phyloP scores from a whole-genome alignment of 2,329 filamentous ascomycete genomes.

The Penicillium sp. region DNA sequence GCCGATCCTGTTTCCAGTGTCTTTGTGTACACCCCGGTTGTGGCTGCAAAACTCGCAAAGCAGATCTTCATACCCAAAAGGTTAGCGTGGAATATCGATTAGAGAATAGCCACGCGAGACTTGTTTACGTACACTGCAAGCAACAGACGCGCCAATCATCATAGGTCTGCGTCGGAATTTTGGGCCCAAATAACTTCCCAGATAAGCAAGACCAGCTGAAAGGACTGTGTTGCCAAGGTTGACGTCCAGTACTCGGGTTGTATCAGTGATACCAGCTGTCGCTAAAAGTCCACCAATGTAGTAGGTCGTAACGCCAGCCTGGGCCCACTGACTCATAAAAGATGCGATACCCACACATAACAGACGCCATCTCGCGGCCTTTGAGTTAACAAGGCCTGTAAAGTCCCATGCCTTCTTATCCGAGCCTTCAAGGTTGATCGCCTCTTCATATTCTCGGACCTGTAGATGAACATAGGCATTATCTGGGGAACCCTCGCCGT shows the following conservation, averaged over 20 bases:
- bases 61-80: background rate
- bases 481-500: constrained; percentile 1
- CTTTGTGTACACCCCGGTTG: constrained; percentile 9
- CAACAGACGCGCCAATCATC: constrained; percentile 34
- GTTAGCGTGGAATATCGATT: too few species aligned
- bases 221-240: constrained; percentile 59
- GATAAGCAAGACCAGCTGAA: constrained; percentile 48
- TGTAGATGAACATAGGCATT: constrained; percentile 2
- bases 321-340: constrained; percentile 55
- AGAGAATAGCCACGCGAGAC: too few species aligned
- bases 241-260: constrained; percentile 58
- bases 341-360: constrained; percentile 56
- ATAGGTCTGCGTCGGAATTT: constrained; percentile 63
- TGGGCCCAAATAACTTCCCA: constrained; percentile 62
- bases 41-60: constrained; percentile 4
- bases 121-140: constrained; percentile 5
- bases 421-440: background rate
- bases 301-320: constrained; percentile 52
- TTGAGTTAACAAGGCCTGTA: constrained; percentile 56
- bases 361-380: constrained; percentile 55
- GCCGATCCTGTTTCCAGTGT: constrained; percentile 47
- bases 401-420: constrained; percentile 47
- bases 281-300: constrained; percentile 59
- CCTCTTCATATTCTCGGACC: background rate
- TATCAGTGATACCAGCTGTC: constrained; percentile 54